Evolutionary conservation across 352 stramenopile genomes (phyloP).

Genomic region (Globisporangium polare): DNA sequence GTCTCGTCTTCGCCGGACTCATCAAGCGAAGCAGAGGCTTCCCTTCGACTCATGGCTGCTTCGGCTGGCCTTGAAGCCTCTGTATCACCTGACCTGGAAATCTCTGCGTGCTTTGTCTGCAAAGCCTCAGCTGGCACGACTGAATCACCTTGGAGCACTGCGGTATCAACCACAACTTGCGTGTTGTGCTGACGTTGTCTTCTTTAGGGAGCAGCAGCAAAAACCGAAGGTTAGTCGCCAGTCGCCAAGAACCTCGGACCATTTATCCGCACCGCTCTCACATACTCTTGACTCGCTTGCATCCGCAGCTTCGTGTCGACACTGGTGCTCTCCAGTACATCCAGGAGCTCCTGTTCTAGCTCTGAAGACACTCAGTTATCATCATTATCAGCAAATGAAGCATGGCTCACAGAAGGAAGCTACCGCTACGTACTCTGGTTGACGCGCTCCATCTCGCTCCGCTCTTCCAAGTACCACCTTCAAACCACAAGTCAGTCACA

Average conservation of each 20-base stretch:
- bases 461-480: conserved; percentile 29
- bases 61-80: background rate
- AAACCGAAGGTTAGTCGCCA: background rate
- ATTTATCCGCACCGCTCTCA: background rate
- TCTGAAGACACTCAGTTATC: conserved; percentile 9
- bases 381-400: background rate
- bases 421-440: conserved; percentile 20
- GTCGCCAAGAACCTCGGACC: background rate
- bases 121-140: background rate
- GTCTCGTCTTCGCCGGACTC: background rate
- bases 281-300: background rate
- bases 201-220: background rate
- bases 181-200: background rate
- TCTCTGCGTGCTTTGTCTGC: background rate
- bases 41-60: background rate
- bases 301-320: background rate
- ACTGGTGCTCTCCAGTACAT: conserved; percentile 4
- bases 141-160: background rate
- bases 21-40: background rate
- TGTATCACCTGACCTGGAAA: background rate
- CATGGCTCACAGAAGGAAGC: background rate
- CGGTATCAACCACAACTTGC: background rate
- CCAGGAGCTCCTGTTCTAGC: conserved; percentile 26
- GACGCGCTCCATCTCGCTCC: conserved; percentile 22
- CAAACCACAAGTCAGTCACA: background rate